Evolutionary conservation across 2,329 filamentous ascomycete genomes (phyloP).

Genomic region (Trichophyton benhamiae): DNA sequence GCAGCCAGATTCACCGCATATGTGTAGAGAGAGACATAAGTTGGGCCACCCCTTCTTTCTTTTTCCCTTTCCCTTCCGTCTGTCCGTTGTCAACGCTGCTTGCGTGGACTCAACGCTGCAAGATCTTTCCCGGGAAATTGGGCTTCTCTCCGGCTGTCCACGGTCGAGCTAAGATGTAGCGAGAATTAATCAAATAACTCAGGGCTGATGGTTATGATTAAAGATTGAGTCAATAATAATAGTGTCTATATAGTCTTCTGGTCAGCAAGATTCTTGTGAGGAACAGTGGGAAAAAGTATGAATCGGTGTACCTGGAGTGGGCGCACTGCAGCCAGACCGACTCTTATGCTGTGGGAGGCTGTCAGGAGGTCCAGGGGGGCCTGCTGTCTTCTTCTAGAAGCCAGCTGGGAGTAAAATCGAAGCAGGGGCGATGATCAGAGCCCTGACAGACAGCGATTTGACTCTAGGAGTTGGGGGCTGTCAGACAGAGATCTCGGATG

Average conservation of each 20-base stretch:
- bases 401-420: not conserved
- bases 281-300: not conserved
- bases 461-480: not conserved
- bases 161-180: not conserved
- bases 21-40: not conserved
- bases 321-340: conserved; percentile 2
- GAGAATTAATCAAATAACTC: not conserved
- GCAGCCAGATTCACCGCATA: not conserved
- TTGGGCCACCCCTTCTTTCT: not conserved
- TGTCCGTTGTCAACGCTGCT: not conserved
- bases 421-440: not conserved
- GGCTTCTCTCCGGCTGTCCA: not conserved
- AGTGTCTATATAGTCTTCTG: not conserved
- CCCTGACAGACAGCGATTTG: not conserved
- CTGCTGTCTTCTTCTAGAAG: not conserved
- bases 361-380: not conserved
- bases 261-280: not conserved
- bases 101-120: not conserved
- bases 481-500: not conserved
- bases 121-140: not conserved
- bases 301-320: not conserved
- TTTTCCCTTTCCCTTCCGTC: not conserved
- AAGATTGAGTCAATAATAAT: not conserved
- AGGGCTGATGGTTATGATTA: not conserved
- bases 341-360: conserved; percentile 2